phyloP scores from a whole-genome alignment of 2,329 filamentous ascomycete species.

The Colletotrichum karsti region DNA sequence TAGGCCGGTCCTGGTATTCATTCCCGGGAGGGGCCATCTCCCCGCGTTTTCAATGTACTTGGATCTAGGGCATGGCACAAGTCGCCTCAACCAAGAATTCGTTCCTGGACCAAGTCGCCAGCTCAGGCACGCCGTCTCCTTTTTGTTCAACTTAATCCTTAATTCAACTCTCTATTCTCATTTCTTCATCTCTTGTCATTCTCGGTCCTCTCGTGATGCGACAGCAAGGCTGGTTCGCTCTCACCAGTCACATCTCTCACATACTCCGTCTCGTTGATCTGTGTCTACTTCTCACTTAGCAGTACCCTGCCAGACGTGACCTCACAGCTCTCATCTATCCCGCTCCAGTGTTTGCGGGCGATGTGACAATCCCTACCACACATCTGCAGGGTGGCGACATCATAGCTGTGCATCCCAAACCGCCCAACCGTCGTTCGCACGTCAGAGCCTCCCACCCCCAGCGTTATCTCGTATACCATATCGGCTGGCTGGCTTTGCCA shows the following conservation, averaged over 20 bases:
- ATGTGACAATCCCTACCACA: slow-evolving; percentile 23
- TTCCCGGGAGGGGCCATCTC: neutral
- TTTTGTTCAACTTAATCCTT: neutral
- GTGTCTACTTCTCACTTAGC: neutral
- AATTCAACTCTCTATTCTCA: neutral
- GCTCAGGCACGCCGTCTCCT: neutral
- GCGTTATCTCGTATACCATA: slow-evolving; percentile 4
- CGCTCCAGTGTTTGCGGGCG: slow-evolving; percentile 8
- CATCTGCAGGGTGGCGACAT: slow-evolving; percentile 30
- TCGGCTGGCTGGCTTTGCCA: neutral
- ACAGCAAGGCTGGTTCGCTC: neutral
- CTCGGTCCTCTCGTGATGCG: neutral
- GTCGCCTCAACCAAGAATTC: slow-evolving; percentile 14
- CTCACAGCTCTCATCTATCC: slow-evolving; percentile 11
- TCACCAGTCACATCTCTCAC: neutral
- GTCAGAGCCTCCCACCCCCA: slow-evolving; percentile 9
- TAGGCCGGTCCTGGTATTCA: neutral
- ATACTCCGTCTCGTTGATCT: neutral
- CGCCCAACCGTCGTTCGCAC: slow-evolving; percentile 7
- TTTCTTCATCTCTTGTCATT: neutral
- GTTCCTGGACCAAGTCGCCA: neutral
- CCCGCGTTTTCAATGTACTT: slow-evolving; percentile 4
- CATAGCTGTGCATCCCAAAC: slow-evolving; percentile 10
- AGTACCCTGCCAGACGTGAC: slow-evolving; percentile 5
- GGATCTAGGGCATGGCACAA: slow-evolving; percentile 4